Base-by-base conservation (phyloP, 345 rosid species). In the Combretum micranthum region DNA sequence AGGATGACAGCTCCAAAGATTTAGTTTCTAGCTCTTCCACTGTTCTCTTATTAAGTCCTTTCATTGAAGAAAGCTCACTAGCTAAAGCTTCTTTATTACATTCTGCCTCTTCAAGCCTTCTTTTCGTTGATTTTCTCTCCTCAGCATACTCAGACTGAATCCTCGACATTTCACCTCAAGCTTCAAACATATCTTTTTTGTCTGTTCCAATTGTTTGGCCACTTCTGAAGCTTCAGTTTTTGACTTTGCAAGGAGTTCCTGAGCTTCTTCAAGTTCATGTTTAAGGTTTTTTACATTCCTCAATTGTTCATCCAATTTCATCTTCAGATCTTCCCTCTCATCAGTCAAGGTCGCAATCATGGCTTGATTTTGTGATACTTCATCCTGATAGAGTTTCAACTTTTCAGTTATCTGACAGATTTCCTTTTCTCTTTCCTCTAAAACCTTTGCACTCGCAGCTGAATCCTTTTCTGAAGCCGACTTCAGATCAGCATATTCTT, bases 111-210 rank as follows among this genome's bases (percentile, higher is more conserved):
- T 69, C 75, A 16, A 89, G 73, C 58, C 63, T 76, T 61, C 47
- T 68, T 57, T 69, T 72, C 63, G 78, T 63, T 60, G 63, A 64
- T 44, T 64, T 66, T 42, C 66, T 78, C 54, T 70, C n/a, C n/a
- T 76, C 75, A 5, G 75, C 65, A 55, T 68, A 79, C 69, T 89
- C 90, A 55, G 72, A 68, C 15, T 69, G 66, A 60, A 76, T 66
- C 61, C 60, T 67, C 46, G 76, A 70, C 72, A 89, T 63, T 72
- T 85, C 91, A 18, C 83, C 69, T 82, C 86, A 48, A 93, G 85
- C 75, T 82, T 71, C 1, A 69, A 49, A 65, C 77, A 70, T 53
- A 57, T 66, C 47, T 56, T 58, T 70, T 44, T 71, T 4, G 91
- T 80, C 51, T 82, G 70, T 68, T 76, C 60, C 20, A 89, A 87